These are phyloP conservation scores for Heterobasidion irregulare DNA, from an alignment of 1,284 basidiomycete genomes.

Conservation along the genomic window DNA sequence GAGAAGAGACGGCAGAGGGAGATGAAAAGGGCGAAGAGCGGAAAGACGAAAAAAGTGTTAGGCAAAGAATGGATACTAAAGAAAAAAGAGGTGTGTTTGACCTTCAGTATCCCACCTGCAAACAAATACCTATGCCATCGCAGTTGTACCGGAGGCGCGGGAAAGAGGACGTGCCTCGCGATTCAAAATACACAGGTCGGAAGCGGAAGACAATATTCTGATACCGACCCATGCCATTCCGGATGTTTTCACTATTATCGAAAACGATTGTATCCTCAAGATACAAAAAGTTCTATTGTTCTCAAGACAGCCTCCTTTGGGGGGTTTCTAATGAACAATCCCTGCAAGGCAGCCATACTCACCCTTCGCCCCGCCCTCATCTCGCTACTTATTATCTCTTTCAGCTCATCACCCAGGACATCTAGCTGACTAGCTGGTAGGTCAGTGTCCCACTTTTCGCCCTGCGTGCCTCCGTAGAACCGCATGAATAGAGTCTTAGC, in stretches of 20 bases:
- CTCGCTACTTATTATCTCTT: slow-evolving; percentile 43
- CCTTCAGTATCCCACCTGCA: not conserved
- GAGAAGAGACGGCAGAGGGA: slow-evolving; percentile 66
- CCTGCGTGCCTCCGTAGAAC: slow-evolving; percentile 59
- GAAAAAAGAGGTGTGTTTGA: slow-evolving; percentile 67
- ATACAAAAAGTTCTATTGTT: slow-evolving; percentile 45
- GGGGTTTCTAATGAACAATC: slow-evolving; percentile 78
- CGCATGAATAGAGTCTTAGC: slow-evolving; percentile 73
- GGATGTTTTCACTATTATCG: not conserved
- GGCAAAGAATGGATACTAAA: slow-evolving; percentile 77
- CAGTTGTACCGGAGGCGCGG: slow-evolving; percentile 77
- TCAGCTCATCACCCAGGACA: slow-evolving; percentile 38
- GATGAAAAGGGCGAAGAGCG: slow-evolving; percentile 38
- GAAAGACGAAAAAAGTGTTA: slow-evolving; percentile 60
- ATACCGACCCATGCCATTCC: slow-evolving; percentile 8
- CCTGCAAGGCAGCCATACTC: slow-evolving; percentile 93
- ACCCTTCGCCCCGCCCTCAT: slow-evolving; percentile 49
- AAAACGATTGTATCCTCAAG: slow-evolving; percentile 1
- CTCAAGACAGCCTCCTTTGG: slow-evolving; percentile 54
- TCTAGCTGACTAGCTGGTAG: slow-evolving; percentile 31
- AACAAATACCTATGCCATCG: not conserved
- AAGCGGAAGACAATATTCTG: slow-evolving; percentile 65
- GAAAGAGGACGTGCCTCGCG: slow-evolving; percentile 70
- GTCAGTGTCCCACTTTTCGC: slow-evolving; percentile 11
- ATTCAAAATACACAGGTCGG: slow-evolving; percentile 78